These are phyloP conservation scores for Vigna trinervia DNA, from an alignment of 306 rosid species.

Conservation along the genomic window DNA sequence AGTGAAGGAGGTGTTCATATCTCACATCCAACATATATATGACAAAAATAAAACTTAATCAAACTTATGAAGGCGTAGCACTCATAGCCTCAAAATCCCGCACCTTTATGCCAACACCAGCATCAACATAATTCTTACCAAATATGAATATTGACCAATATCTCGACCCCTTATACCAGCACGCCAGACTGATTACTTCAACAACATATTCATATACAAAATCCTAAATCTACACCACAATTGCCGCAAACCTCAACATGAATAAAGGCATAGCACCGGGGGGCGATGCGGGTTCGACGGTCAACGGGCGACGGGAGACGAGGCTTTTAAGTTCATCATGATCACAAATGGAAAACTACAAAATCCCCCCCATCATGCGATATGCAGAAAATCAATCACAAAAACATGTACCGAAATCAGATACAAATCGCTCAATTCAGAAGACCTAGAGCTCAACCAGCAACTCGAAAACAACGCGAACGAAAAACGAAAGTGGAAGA, in stretches of 20 bases:
- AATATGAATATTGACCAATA: not conserved
- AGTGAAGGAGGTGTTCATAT: not conserved
- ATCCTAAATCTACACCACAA: slow-evolving; percentile 15
- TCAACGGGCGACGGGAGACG: no score
- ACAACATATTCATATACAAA: slow-evolving; percentile 12
- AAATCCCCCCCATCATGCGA: slow-evolving; percentile 17
- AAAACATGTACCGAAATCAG: not conserved
- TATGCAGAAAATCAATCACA: slow-evolving; percentile 19
- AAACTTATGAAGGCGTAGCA: not conserved
- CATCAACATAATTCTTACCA: slow-evolving; percentile 13
- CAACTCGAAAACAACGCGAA: not conserved
- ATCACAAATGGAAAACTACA: slow-evolving; percentile 9
- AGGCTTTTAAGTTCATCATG: not conserved
- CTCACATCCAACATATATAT: not conserved
- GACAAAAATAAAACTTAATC: not conserved
- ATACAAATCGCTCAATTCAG: not conserved
- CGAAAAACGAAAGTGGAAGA: slow-evolving; percentile 2
- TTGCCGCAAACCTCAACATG: not conserved
- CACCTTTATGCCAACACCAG: slow-evolving; percentile 1
- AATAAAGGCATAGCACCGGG: not conserved
- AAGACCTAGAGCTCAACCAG: slow-evolving; percentile 10
- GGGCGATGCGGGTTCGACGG: no score
- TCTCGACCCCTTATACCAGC: slow-evolving; percentile 17
- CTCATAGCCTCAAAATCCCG: not conserved
- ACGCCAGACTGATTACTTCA: slow-evolving; percentile 19